A percentile compares a stretch with the other conserved stretches of the same genome.
These are phyloP conservation scores for Boeremia lycopersici DNA, from an alignment of 2,329 filamentous ascomycete species.

Conservation along the genomic window DNA sequence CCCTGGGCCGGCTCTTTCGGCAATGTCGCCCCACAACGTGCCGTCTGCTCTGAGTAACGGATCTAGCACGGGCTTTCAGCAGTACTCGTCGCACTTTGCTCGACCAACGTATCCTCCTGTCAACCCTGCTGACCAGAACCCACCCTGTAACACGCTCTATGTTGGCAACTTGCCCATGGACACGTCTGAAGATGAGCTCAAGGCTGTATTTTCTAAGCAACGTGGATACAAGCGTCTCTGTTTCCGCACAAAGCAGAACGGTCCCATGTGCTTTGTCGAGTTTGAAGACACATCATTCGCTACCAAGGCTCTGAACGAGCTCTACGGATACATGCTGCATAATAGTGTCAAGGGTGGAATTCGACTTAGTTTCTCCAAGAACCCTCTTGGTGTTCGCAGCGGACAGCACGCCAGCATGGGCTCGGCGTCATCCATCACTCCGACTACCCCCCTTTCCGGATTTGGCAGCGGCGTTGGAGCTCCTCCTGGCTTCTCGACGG, in stretches of 20 bases:
- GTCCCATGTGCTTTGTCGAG: conserved; percentile 98
- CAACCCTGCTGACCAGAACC: conserved; percentile 95
- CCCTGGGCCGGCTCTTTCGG: conserved; percentile 51
- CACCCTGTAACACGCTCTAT: conserved; percentile 96
- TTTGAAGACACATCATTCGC: conserved; percentile 94
- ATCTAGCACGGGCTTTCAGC: conserved; percentile 59
- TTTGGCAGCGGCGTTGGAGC: conserved; percentile 63
- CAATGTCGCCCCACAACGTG: conserved; percentile 60
- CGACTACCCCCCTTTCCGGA: conserved; percentile 60
- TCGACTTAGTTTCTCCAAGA: conserved; percentile 95
- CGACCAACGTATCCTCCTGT: conserved; percentile 78
- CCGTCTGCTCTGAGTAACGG: conserved; percentile 60
- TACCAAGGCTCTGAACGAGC: conserved; percentile 85
- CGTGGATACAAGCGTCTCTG: conserved; percentile 94
- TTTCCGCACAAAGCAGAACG: conserved; percentile 92
- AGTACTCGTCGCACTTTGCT: conserved; percentile 62
- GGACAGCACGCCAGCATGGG: conserved; percentile 66
- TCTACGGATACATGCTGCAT: conserved; percentile 85
- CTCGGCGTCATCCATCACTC: conserved; percentile 56
- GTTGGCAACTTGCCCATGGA: conserved; percentile 95
- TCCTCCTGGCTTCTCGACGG: conserved; percentile 65
- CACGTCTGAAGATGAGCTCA: conserved; percentile 93
- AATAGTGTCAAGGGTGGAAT: conserved; percentile 96
- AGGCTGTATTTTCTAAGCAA: conserved; percentile 89
- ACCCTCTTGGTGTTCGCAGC: conserved; percentile 88